Percentiles rank a stretch among this genome's conserved stretches.
phyloP scores from a whole-genome alignment of 2,329 filamentous ascomycete species.

The Penicillium decumbens region DNA sequence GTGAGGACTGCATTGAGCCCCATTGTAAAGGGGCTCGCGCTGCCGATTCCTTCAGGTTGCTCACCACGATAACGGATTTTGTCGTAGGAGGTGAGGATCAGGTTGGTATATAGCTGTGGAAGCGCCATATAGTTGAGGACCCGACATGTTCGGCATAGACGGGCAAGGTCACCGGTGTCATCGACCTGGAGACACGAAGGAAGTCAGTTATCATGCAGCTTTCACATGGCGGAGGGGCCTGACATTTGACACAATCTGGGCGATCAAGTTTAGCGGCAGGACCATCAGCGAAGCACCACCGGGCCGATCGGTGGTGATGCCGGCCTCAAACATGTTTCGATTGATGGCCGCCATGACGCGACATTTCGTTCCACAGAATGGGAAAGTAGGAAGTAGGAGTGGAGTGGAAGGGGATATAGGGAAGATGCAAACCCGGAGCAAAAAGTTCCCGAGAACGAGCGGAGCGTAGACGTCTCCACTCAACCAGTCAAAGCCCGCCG shows the following conservation, averaged over 20 bases:
- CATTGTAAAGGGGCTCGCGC: constrained; percentile 60
- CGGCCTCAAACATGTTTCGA: constrained; percentile 41
- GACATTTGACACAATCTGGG: constrained; percentile 54
- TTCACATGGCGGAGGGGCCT: constrained; percentile 16
- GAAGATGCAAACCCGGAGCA: constrained; percentile 13
- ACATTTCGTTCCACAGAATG: constrained; percentile 30
- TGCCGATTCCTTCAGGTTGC: constrained; percentile 57
- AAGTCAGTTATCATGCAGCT: constrained; percentile 6
- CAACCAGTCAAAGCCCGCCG: constrained; percentile 6
- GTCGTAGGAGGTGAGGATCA: constrained; percentile 55
- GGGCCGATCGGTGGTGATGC: constrained; percentile 29
- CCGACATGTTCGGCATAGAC: constrained; percentile 56
- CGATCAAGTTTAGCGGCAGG: constrained; percentile 57
- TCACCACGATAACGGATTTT: constrained; percentile 56
- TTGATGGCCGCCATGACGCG: constrained; percentile 42
- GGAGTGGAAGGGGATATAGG: constrained; percentile 7
- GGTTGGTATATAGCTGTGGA: constrained; percentile 55
- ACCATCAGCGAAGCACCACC: constrained; percentile 32
- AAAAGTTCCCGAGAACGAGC: constrained; percentile 17
- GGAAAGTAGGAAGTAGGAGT: neutral
- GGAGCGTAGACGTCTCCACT: constrained; percentile 7
- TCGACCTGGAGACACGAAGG: constrained; percentile 47
- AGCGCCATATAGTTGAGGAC: constrained; percentile 62
- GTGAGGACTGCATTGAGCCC: constrained; percentile 60
- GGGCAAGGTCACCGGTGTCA: constrained; percentile 55